Base-by-base conservation (phyloP, 179 eudicot species). In the Beta macrorhiza region DNA sequence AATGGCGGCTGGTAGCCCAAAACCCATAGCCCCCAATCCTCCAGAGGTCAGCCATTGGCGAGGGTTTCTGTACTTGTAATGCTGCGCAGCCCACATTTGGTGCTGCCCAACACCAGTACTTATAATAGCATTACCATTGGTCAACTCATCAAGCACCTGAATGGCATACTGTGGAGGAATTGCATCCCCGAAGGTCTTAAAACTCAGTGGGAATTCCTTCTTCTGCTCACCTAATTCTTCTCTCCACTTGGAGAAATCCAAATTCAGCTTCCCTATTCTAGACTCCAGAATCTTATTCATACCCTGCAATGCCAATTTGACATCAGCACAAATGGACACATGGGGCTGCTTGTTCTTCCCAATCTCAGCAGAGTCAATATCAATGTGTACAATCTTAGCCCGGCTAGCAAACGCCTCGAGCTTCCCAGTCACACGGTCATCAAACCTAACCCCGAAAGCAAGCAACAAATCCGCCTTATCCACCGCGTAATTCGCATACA, bases 41-140 rank as follows among this genome's bases (percentile, higher is more conserved):
- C 92, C 90, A 0, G 98, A 94, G 11, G 99, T 91, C 86, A 92
- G 80, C 98, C 98, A 96, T 55, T 96, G 98, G 20, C 99, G 86
- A 57, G 99, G 96, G 55, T 82, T 87, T 2, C 89, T 89, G 76
- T 94, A 92, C 84, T 92, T 94, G 82, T 91, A 94, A 76, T 70
- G 85, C 71, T 96, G 99, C 4, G 99, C 99, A 44, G 99, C 92
- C 99, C 99, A 95, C 99, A 95, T 95, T 84, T 95, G 99, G 81
- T 94, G 99, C 71, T 90, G 98, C 63, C 99, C 98, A 7, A 92
- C 98, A 56, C 96, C 99, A 2, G 98, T 96, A 75, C 91, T 91
- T 8, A 96, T 86, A 59, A 94, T 89, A 0, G 99, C 99, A 44
- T 92, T 78, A 75, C 97, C 98, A 42, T 84, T 75, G 0, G 99